These are phyloP conservation scores for Leishmania mexicana DNA, from an alignment of 208 protist species.

Conservation along the genomic window DNA sequence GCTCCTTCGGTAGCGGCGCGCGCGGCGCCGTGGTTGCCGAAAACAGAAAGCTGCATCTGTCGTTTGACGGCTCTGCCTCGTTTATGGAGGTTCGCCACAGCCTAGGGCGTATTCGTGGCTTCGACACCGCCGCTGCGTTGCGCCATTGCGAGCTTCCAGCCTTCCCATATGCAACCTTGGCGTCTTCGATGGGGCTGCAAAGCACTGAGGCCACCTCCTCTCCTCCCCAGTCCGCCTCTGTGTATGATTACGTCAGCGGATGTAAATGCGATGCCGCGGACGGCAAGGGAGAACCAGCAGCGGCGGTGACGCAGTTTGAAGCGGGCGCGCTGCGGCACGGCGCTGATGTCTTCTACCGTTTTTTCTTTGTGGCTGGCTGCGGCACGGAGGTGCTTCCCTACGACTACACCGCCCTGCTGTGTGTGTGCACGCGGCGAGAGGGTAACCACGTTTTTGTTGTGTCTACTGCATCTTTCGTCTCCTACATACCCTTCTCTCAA, in stretches of 20 bases:
- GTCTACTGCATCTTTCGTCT: conserved; percentile 49
- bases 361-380: conserved; percentile 52
- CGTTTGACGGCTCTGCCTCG: conserved; percentile 45
- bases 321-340: conserved; percentile 5
- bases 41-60: conserved; percentile 54
- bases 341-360: conserved; percentile 30
- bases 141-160: conserved; percentile 31
- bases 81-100: conserved; percentile 68
- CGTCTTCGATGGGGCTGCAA: neutral
- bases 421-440: conserved; percentile 39
- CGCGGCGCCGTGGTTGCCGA: conserved; percentile 56
- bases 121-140: conserved; percentile 30
- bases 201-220: neutral
- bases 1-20: conserved; percentile 4
- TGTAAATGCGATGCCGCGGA: conserved; percentile 7
- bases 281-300: neutral
- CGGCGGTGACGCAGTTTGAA: conserved; percentile 11
- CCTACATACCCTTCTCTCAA: conserved; percentile 65
- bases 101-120: conserved; percentile 58
- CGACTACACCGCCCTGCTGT: conserved; percentile 70
- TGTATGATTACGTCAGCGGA: conserved; percentile 40
- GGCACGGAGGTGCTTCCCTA: conserved; percentile 77
- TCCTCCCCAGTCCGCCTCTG: neutral
- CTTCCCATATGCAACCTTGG: conserved; percentile 10
- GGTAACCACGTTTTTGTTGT: conserved; percentile 21